A percentile compares a stretch with the other conserved stretches of the same genome.
phyloP scores from a whole-genome alignment of 805 yeast genomes.

The Kodamaea sagamina region DNA sequence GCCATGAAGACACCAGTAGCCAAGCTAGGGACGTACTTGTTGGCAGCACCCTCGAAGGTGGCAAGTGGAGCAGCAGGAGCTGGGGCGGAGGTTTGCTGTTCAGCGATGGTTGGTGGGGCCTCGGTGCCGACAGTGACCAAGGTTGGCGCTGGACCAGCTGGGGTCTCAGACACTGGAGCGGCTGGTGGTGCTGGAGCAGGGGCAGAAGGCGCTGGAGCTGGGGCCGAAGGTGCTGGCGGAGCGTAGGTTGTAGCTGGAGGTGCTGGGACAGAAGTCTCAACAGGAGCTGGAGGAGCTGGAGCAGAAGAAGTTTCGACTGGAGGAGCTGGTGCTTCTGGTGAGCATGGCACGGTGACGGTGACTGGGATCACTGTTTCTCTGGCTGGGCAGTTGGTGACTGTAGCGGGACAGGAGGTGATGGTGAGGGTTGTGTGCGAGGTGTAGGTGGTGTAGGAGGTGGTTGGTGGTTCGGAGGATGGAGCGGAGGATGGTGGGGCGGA shows the following conservation, averaged over 20 bases:
- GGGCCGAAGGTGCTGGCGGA: not conserved
- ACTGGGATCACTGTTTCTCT: conserved; percentile 15
- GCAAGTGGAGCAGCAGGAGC: conserved; percentile 23
- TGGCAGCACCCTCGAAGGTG: conserved; percentile 20
- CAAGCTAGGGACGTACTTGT: conserved; percentile 15
- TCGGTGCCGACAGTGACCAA: not conserved
- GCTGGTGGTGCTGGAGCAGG: not conserved
- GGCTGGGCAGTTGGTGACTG: conserved; percentile 27
- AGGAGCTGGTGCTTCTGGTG: not conserved
- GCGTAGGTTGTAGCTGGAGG: conserved; percentile 9
- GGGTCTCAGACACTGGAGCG: not conserved
- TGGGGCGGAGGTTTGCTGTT: not conserved
- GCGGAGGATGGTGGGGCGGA: not conserved
- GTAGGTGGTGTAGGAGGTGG: conserved; percentile 6
- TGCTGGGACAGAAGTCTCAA: not conserved
- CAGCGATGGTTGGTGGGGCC: conserved; percentile 1
- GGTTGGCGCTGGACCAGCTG: conserved; percentile 2
- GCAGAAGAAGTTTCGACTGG: not conserved
- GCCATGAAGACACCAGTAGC: conserved; percentile 18
- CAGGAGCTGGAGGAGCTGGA: not conserved
- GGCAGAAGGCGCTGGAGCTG: not conserved
- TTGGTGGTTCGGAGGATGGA: not conserved
- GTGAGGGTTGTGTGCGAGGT: conserved; percentile 28
- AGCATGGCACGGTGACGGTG: conserved; percentile 1
- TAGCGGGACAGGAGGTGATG: conserved; percentile 27